Percentiles rank a stretch among this genome's conserved stretches.
These are phyloP conservation scores for Aspergillus hancockii DNA, from an alignment of 495 filamentous ascomycete species.

Conservation along the genomic window DNA sequence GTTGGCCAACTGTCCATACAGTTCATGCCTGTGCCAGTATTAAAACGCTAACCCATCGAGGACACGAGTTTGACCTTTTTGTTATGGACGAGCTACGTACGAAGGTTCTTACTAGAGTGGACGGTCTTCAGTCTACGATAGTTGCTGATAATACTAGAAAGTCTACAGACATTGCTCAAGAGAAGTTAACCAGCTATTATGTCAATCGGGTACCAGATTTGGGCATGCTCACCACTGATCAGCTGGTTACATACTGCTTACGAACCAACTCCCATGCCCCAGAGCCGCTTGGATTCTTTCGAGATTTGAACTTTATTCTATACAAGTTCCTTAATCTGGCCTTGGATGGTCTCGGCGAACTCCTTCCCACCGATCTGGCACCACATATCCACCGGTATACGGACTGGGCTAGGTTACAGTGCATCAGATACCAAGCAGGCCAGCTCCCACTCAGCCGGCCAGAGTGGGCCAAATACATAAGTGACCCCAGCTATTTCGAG, in stretches of 20 bases:
- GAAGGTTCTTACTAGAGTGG: slow-evolving; percentile 3
- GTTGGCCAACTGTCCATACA: neutral
- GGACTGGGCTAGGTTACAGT: slow-evolving; percentile 12
- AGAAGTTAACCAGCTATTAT: slow-evolving; percentile 1
- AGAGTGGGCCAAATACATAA: too few species aligned
- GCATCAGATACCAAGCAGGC: slow-evolving; percentile 5
- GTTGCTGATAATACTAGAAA: slow-evolving; percentile 4
- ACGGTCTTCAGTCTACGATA: slow-evolving; percentile 13
- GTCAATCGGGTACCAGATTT: slow-evolving; percentile 5
- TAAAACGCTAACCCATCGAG: slow-evolving; percentile 1
- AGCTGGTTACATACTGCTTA: slow-evolving; percentile 4
- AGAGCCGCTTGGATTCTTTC: neutral
- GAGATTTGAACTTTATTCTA: slow-evolving; percentile 10
- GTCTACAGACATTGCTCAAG: neutral
- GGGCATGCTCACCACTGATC: slow-evolving; percentile 1
- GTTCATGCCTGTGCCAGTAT: slow-evolving; percentile 2
- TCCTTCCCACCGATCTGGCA: neutral
- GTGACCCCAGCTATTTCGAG: too few species aligned
- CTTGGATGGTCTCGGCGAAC: neutral
- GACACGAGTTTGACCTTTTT: slow-evolving; percentile 11
- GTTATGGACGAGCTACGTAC: slow-evolving; percentile 2
- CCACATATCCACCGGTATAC: slow-evolving; percentile 14
- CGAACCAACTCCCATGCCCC: neutral
- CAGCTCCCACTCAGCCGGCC: slow-evolving; percentile 7
- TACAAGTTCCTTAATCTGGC: slow-evolving; percentile 6